Evolutionary conservation across 2,329 filamentous ascomycete genomes (phyloP).

Genomic region (Sphaerulina vaccinii): DNA sequence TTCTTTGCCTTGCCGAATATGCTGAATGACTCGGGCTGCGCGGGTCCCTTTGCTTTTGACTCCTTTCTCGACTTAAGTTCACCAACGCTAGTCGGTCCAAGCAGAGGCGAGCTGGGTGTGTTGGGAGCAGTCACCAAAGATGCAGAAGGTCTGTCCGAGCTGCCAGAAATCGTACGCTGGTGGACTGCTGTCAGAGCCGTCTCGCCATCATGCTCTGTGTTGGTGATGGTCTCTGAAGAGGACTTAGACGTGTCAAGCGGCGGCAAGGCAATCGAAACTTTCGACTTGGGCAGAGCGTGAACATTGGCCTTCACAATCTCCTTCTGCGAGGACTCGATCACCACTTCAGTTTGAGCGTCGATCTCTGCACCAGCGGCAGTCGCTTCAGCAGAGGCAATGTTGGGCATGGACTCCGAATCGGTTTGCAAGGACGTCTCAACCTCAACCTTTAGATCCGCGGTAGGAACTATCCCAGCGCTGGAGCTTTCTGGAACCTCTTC

Average conservation of each 20-base stretch:
- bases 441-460: neutral
- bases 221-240: neutral
- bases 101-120: conserved; percentile 22
- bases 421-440: neutral
- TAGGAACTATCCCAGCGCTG: neutral
- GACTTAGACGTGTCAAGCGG: conserved; percentile 8
- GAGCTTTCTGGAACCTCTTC: neutral
- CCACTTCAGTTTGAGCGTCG: neutral
- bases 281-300: conserved; percentile 15
- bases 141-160: conserved; percentile 19
- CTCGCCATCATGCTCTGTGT: neutral
- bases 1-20: conserved; percentile 30
- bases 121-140: conserved; percentile 29
- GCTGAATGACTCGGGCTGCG: conserved; percentile 38
- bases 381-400: neutral
- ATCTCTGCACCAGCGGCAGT: neutral
- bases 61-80: conserved; percentile 1
- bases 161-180: conserved; percentile 21
- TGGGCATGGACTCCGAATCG: neutral
- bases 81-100: neutral
- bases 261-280: conserved; percentile 11
- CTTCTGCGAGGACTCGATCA: conserved; percentile 8
- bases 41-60: conserved; percentile 35
- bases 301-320: conserved; percentile 19
- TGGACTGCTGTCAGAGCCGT: neutral